Evolutionary conservation across 106 monocot genomes (phyloP).

Genomic region (Narthecium ossifragum): DNA sequence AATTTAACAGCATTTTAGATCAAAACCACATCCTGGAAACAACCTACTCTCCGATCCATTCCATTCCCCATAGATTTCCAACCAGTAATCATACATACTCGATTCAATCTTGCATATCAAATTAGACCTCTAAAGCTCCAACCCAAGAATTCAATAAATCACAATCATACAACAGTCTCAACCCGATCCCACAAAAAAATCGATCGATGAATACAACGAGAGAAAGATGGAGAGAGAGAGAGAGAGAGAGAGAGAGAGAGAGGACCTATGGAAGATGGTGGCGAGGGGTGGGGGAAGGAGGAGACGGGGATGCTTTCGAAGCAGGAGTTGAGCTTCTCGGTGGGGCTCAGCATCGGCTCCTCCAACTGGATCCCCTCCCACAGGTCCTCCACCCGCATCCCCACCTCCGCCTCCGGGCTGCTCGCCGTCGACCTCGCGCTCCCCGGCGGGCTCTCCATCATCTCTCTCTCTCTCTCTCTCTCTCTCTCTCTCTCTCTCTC

Average conservation of each 20-base stretch:
- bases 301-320: constrained; percentile 61
- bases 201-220: neutral
- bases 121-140: no score
- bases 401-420: constrained; percentile 79
- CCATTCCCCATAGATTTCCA: no score
- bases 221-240: neutral
- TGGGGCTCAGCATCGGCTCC: constrained; percentile 60
- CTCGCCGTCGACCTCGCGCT: constrained; percentile 47
- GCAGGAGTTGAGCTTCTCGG: constrained; percentile 88
- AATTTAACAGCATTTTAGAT: no score
- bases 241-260: neutral
- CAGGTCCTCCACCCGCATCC: constrained; percentile 64
- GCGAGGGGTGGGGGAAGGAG: constrained; percentile 37
- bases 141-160: neutral
- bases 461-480: constrained; percentile 8
- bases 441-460: constrained; percentile 24
- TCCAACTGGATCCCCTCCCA: constrained; percentile 67
- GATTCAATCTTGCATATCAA: no score
- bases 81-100: no score
- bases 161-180: neutral
- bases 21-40: no score
- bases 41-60: no score
- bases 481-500: no score
- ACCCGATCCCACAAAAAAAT: neutral
- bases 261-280: constrained; percentile 54